These are phyloP conservation scores for Casaregolazyma suthepensis DNA, from an alignment of 1,139 yeast genomes.

Conservation along the genomic window DNA sequence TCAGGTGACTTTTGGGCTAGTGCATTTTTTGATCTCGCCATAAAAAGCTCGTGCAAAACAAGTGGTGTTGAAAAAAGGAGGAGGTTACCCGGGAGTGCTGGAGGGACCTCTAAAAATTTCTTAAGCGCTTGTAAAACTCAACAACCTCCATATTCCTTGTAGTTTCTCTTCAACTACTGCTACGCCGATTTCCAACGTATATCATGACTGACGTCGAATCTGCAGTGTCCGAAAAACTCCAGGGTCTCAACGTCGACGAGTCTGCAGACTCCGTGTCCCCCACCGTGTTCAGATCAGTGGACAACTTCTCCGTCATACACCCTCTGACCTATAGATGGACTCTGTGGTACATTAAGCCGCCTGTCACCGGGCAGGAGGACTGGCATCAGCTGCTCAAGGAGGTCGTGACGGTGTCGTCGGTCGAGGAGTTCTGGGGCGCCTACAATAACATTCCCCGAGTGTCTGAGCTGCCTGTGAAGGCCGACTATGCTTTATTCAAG, in stretches of 20 bases:
- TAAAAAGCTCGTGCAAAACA: background rate
- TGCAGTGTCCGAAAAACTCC: constrained; percentile 22
- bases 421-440: constrained; percentile 99
- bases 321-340: constrained; percentile 95
- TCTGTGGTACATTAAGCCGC: constrained; percentile 95
- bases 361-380: constrained; percentile 57
- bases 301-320: constrained; percentile 76
- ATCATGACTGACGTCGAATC: constrained; percentile 9
- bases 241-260: constrained; percentile 18
- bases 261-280: constrained; percentile 14
- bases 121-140: background rate
- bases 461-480: constrained; percentile 80
- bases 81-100: background rate
- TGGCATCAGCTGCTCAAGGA: constrained; percentile 95
- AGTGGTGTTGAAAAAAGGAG: background rate
- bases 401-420: constrained; percentile 84
- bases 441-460: constrained; percentile 93
- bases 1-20: background rate
- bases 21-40: background rate
- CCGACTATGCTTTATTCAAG: constrained; percentile 94
- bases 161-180: too few relatives aligned
- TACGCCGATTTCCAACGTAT: background rate
- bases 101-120: background rate
- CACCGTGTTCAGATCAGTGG: constrained; percentile 62
- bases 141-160: too few relatives aligned